Percentiles rank a stretch among this genome's conserved stretches.
These are phyloP conservation scores for Fusarium cyanostomum DNA, from an alignment of 2,329 filamentous ascomycete genomes.

Conservation along the genomic window DNA sequence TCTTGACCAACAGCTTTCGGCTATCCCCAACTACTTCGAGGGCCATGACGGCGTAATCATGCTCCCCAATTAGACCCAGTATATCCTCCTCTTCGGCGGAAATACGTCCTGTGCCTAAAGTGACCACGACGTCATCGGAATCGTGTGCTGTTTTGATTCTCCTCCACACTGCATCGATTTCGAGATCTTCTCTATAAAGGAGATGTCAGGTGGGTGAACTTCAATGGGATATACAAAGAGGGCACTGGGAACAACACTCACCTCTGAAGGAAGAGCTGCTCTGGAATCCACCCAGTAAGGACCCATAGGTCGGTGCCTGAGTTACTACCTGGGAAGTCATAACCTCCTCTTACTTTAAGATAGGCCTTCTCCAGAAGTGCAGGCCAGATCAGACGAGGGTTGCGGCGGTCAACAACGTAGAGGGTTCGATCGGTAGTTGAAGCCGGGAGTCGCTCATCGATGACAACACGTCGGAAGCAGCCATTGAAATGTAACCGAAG, in stretches of 20 bases:
- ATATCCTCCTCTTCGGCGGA: constrained; percentile 79
- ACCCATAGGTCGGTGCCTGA: constrained; percentile 95
- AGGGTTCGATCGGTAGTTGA: constrained; percentile 80
- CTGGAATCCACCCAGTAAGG: constrained; percentile 94
- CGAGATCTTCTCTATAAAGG: constrained; percentile 73
- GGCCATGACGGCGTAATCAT: constrained; percentile 92
- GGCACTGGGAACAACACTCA: constrained; percentile 43
- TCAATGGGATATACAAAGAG: background rate
- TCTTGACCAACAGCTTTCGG: constrained; percentile 85
- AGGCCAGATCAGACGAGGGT: constrained; percentile 87
- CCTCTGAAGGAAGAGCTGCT: constrained; percentile 91
- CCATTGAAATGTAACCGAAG: constrained; percentile 97
- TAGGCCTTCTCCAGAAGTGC: constrained; percentile 96
- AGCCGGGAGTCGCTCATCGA: constrained; percentile 87
- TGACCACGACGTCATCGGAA: constrained; percentile 84
- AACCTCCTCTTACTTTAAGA: constrained; percentile 91
- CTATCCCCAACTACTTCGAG: constrained; percentile 70
- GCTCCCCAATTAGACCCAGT: constrained; percentile 85
- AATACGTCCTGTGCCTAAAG: constrained; percentile 87
- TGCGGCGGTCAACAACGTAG: constrained; percentile 86
- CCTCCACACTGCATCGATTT: constrained; percentile 79
- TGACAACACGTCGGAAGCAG: constrained; percentile 83
- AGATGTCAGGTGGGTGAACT: constrained; percentile 13
- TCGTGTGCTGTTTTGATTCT: constrained; percentile 79
- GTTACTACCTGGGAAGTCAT: constrained; percentile 97